Evolutionary conservation across 2,329 filamentous ascomycete species (phyloP), one percentile per base, ranked within the genome.

Genomic region (Nakataea oryzae): DNA sequence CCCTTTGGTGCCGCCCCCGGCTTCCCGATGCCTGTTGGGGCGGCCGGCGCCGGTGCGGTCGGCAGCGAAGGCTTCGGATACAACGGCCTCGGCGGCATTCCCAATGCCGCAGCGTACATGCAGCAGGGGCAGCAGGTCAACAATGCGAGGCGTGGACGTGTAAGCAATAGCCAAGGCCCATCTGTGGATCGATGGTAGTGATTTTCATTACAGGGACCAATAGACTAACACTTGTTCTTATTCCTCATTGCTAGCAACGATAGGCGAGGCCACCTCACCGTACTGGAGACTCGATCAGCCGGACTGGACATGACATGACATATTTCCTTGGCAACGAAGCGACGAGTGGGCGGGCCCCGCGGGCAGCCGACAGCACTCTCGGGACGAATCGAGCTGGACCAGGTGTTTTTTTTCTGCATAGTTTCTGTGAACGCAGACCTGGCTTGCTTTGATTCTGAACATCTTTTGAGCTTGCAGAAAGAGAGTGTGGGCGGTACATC

Each of bases 111-210:
- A 73, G 78, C 76, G 24, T 84, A 82, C 68, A 76, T 81, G 74
- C 78, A 79, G 65, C 82, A 85, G 69, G 81, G 83, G 67, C 81
- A 50, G 41, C 41, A 82, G 67, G 77, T 77, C 66, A 84, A 82
- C 66, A 84, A 82, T 71, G 71, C 75, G 65, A 76, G 84, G 72
- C 81, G 84, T 67, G 84, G 84, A 73, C 81, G 84, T 70, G 82
- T 85, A 80, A 76, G 82, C 73, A 71, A 73, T 27, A 65, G 63
- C 54, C 62, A 13, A 24, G 54, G 54, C 41, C 21, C 26, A 17
- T 24, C n/a, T n/a, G 30, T 34, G 24, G 57, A 58, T 27, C n/a
- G n/a, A 14, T 30, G 24, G 30, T 29, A 58, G 30, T 58, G 57
- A 58, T 50, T 24, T 9, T n/a, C 11, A n/a, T 30, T 11, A 7